Percentiles rank a stretch among this genome's conserved stretches.
These are phyloP conservation scores for Sporothrix brunneoviolacea DNA, from an alignment of 2,329 filamentous ascomycete genomes.

Conservation along the genomic window DNA sequence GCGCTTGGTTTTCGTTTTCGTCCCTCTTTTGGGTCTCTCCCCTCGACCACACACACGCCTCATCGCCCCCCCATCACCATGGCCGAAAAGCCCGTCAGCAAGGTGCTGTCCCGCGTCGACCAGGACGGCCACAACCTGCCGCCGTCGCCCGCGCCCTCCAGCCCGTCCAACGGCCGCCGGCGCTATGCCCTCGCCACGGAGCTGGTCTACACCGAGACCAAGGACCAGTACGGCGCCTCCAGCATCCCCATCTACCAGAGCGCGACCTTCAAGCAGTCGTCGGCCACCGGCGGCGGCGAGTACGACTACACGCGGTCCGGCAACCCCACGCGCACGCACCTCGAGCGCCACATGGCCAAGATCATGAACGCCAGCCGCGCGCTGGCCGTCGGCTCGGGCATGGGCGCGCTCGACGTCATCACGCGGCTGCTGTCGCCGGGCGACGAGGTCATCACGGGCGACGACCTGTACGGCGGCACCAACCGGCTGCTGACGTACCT, in stretches of 20 bases:
- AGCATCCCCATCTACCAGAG: slow-evolving; percentile 98
- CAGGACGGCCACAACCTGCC: slow-evolving; percentile 79
- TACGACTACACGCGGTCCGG: slow-evolving; percentile 98
- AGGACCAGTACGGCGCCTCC: slow-evolving; percentile 94
- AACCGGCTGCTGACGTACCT: slow-evolving; percentile 91
- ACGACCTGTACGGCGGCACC: slow-evolving; percentile 93
- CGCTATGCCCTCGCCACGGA: slow-evolving; percentile 94
- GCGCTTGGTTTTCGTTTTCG: background rate
- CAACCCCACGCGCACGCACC: slow-evolving; percentile 90
- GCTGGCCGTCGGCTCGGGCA: slow-evolving; percentile 89
- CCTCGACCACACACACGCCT: background rate
- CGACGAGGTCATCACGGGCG: slow-evolving; percentile 94
- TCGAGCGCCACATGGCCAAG: slow-evolving; percentile 95
- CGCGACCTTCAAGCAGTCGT: slow-evolving; percentile 93
- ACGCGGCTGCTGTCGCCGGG: slow-evolving; percentile 83
- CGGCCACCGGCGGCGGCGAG: slow-evolving; percentile 71
- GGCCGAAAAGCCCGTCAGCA: slow-evolving; percentile 36
- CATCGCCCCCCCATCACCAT: background rate
- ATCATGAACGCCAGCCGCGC: slow-evolving; percentile 94
- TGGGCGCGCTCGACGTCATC: slow-evolving; percentile 96
- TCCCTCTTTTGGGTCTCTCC: background rate
- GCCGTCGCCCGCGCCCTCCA: slow-evolving; percentile 88
- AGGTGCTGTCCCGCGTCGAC: slow-evolving; percentile 58
- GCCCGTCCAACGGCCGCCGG: slow-evolving; percentile 69
- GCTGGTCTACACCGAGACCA: slow-evolving; percentile 90